Percentiles rank a stretch among this genome's conserved stretches.
Evolutionary conservation across 805 yeast genomes (phyloP).

Genomic region (Barnettozyma vustinii): DNA sequence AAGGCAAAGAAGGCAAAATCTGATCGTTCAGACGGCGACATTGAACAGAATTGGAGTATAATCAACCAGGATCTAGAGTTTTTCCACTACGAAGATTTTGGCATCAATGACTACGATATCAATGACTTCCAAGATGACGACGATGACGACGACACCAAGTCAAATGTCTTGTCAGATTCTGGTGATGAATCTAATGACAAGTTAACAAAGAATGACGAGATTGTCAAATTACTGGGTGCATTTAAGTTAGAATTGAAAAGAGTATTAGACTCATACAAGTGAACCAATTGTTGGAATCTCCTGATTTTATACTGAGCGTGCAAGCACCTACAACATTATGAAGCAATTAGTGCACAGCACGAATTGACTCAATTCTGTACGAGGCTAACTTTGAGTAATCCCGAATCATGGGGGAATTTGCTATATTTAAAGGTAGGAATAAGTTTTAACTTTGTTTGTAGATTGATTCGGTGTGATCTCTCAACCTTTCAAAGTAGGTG

Average conservation of each 20-base stretch:
- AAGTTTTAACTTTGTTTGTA: too few species aligned
- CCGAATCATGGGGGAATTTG: too few species aligned
- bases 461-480: too few species aligned
- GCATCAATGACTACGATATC: conserved; percentile 44
- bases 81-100: conserved; percentile 40
- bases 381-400: too few species aligned
- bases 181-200: conserved; percentile 31
- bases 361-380: too few species aligned
- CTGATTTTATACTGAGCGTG: not conserved
- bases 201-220: not conserved
- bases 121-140: conserved; percentile 32
- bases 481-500: too few species aligned
- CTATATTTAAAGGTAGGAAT: too few species aligned
- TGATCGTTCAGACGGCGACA: conserved; percentile 15
- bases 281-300: not conserved
- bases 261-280: not conserved
- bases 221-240: not conserved
- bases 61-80: conserved; percentile 36
- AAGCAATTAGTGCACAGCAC: too few species aligned
- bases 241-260: not conserved
- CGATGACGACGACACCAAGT: conserved; percentile 10
- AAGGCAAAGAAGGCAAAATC: conserved; percentile 23
- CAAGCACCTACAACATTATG: not conserved
- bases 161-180: conserved; percentile 1
- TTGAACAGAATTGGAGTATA: conserved; percentile 38